phyloP scores from a whole-genome alignment of 1,139 yeast species.

The Blastobotrys apis region DNA sequence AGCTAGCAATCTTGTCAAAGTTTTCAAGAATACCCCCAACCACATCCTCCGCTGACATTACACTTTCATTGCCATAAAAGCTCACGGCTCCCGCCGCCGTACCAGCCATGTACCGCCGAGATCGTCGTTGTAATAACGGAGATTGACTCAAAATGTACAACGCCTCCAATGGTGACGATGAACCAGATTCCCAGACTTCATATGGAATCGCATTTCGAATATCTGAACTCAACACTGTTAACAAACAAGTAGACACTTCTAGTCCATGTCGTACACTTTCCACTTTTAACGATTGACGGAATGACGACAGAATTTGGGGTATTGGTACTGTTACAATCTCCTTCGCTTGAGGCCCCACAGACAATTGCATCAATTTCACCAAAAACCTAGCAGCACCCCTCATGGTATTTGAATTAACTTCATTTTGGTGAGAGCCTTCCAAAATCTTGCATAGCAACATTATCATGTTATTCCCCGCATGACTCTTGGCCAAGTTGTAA shows the following conservation, averaged over 20 bases:
- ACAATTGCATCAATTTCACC: constrained; percentile 23
- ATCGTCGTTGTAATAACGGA: constrained; percentile 36
- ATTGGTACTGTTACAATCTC: constrained; percentile 27
- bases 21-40: constrained; percentile 18
- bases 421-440: constrained; percentile 21
- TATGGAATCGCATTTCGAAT: constrained; percentile 27
- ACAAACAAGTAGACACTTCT: constrained; percentile 29
- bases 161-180: constrained; percentile 43
- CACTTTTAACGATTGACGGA: constrained; percentile 24
- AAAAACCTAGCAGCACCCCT: constrained; percentile 46
- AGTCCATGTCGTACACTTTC: constrained; percentile 29
- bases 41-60: constrained; percentile 13
- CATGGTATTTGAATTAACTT: constrained; percentile 41
- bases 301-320: constrained; percentile 26
- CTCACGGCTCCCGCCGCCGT: background rate
- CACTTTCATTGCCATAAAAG: constrained; percentile 8
- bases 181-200: constrained; percentile 48
- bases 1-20: constrained; percentile 20
- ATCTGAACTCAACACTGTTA: constrained; percentile 24
- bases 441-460: constrained; percentile 40
- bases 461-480: constrained; percentile 38
- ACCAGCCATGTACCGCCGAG: constrained; percentile 27
- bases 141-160: constrained; percentile 29
- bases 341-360: constrained; percentile 15
- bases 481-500: constrained; percentile 37